Evolutionary conservation across 2,329 filamentous ascomycete species (phyloP), one percentile per base, ranked within the genome.

Genomic region (Stenocarpella maydis): DNA sequence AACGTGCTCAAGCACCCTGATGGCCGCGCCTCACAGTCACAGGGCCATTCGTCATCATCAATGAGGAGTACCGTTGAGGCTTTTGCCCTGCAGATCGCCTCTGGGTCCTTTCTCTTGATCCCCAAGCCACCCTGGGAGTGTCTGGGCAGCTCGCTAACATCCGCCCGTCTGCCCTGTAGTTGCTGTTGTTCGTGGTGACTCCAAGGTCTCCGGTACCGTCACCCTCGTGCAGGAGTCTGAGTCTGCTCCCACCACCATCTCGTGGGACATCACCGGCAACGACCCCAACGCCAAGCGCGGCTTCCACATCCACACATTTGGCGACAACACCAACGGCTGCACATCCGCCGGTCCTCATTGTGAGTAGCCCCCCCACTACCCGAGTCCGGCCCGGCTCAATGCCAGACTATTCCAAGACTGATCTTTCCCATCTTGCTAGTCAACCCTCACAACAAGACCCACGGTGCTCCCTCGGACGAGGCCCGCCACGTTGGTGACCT

Each of bases 251-350:
- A 98, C 96, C 80, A 95, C 87, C 82, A 88, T 99, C 86, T 89
- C 91, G 80, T 99, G 93, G 91, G 90, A 98, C 84, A 94, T 99
- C 84, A 87, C 88, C 72, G 95, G 96, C 84, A 87, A 98, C 85
- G 95, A 98, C 81, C 79, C 95, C 84, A 97, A 97, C 82, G 95
- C 96, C 80, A 90, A 97, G 90, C 95, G 96, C 84, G 96, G 94
- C 83, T 94, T 98, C 89, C 96, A 99, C 88, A 91, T 99, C 80
- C 96, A 99, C 88, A 93, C 96, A 83, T 99, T 97, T 80, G 96
- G 96, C 82, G 96, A 98, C 89, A 98, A 98, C 90, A 98, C 96
- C 88, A 99, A 99, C 86, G 96, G 96, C 83, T 99, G 96, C 92
- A 98, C 95, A 75, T 97, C 93, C 75, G 96, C 96, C 75, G 96